These are phyloP conservation scores for Gastrolobium villosum DNA, from an alignment of 306 rosid species.

Conservation along the genomic window DNA sequence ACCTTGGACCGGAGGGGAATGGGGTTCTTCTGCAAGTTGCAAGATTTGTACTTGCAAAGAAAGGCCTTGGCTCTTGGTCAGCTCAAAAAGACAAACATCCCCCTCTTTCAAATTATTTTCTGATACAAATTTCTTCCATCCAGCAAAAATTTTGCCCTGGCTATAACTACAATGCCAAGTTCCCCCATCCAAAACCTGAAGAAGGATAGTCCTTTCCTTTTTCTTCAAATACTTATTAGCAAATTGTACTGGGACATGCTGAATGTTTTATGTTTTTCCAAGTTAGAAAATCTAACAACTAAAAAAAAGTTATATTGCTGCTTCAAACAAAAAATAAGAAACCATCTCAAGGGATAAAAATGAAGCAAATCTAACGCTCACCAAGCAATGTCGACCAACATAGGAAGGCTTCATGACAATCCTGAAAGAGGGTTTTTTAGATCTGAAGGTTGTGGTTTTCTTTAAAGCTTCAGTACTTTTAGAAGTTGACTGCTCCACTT, in stretches of 20 bases:
- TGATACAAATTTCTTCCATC: conserved; percentile 54
- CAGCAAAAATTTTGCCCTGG: background rate
- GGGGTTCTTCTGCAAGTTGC: background rate
- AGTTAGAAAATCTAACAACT: background rate
- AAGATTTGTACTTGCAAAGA: conserved; percentile 18
- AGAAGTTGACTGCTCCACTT: too few species aligned
- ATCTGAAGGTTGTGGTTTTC: too few species aligned
- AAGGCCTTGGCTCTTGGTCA: background rate
- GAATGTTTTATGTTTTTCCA: background rate
- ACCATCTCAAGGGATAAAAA: too few species aligned
- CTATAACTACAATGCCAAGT: background rate
- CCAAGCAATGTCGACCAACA: too few species aligned
- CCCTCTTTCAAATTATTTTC: conserved; percentile 42
- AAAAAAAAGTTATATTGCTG: background rate
- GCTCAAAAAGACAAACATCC: conserved; percentile 37
- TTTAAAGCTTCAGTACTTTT: too few species aligned
- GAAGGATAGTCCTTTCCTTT: background rate
- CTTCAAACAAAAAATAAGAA: background rate
- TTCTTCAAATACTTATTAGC: background rate
- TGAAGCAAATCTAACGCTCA: too few species aligned
- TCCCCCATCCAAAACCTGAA: conserved; percentile 8
- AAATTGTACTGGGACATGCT: background rate
- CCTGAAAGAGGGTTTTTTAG: too few species aligned
- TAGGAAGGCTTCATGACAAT: too few species aligned
- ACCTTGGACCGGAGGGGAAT: background rate